Conservation (phyloP, 495 filamentous ascomycete species). For the Aspergillus affinis region DNA sequence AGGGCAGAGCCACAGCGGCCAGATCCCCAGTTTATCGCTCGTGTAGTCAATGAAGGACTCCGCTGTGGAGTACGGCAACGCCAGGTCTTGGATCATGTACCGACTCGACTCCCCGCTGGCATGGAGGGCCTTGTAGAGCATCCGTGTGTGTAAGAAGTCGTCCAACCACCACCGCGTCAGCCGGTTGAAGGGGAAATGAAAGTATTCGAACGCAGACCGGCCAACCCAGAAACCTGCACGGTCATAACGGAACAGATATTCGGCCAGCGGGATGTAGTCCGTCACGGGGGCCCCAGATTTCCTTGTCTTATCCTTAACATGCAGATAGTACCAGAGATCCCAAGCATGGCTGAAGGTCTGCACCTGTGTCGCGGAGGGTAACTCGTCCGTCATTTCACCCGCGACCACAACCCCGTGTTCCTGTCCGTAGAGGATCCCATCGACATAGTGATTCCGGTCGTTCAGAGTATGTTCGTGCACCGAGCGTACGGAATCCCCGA, state of each 20-base stretch:
- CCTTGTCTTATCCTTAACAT: conserved; percentile 28
- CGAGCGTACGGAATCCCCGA: neutral
- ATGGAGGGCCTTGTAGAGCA: conserved; percentile 50
- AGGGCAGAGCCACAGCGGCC: conserved; percentile 55
- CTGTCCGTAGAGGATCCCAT: conserved; percentile 43
- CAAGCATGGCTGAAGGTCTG: conserved; percentile 40
- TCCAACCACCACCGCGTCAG: conserved; percentile 48
- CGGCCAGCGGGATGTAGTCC: conserved; percentile 48
- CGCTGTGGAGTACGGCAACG: conserved; percentile 41
- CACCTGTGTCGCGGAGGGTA: conserved; percentile 3
- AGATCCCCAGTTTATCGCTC: conserved; percentile 38
- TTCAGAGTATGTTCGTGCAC: conserved; percentile 13
- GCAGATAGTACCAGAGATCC: conserved; percentile 56
- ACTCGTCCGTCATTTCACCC: conserved; percentile 35
- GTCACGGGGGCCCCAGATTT: neutral
- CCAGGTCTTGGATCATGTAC: conserved; percentile 51
- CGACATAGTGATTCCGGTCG: conserved; percentile 45
- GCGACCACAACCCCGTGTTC: conserved; percentile 37
- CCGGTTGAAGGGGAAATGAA: conserved; percentile 47
- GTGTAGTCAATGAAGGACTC: conserved; percentile 47
- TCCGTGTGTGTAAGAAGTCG: conserved; percentile 45
- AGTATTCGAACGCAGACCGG: conserved; percentile 45
- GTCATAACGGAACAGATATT: conserved; percentile 59
- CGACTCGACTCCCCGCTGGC: conserved; percentile 37
- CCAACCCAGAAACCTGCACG: conserved; percentile 55